Conservation (phyloP, 306 rosid species). For the Gastrolobium villosum region DNA sequence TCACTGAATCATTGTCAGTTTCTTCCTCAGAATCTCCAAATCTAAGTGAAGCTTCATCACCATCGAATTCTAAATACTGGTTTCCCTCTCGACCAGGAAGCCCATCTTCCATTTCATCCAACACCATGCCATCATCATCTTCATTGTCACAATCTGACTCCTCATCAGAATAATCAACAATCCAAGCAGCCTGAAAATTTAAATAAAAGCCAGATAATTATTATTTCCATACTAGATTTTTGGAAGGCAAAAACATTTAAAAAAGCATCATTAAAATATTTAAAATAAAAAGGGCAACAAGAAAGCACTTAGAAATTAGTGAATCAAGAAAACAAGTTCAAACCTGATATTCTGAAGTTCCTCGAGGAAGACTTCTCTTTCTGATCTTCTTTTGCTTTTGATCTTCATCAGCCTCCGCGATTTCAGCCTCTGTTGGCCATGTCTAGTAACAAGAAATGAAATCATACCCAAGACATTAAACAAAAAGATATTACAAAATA, state of each 20-base stretch:
- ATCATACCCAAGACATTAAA: slow-evolving; percentile 20
- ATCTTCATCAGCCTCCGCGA: slow-evolving; percentile 70
- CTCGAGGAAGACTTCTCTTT: slow-evolving; percentile 76
- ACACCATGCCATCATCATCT: slow-evolving; percentile 74
- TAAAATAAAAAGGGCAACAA: background rate
- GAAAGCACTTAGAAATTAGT: slow-evolving; percentile 8
- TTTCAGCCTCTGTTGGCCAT: slow-evolving; percentile 97
- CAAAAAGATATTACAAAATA: background rate
- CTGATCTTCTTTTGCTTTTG: slow-evolving; percentile 64
- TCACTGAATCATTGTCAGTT: slow-evolving; percentile 83
- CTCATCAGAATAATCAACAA: slow-evolving; percentile 73
- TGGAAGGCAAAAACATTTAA: slow-evolving; percentile 28
- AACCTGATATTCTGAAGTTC: slow-evolving; percentile 98
- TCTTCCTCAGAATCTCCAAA: slow-evolving; percentile 80
- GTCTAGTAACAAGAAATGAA: slow-evolving; percentile 63
- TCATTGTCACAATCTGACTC: slow-evolving; percentile 62
- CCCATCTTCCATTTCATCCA: slow-evolving; percentile 64
- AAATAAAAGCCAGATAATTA: slow-evolving; percentile 28
- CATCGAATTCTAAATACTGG: slow-evolving; percentile 62
- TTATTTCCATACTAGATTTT: slow-evolving; percentile 20
- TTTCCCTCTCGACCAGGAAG: slow-evolving; percentile 58
- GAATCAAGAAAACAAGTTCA: slow-evolving; percentile 28
- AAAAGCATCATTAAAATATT: too few relatives aligned
- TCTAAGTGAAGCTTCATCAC: slow-evolving; percentile 71
- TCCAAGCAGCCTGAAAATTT: slow-evolving; percentile 88